phyloP scores from a whole-genome alignment of 768 basidiomycete genomes.

The Thelephora ganbajun region DNA sequence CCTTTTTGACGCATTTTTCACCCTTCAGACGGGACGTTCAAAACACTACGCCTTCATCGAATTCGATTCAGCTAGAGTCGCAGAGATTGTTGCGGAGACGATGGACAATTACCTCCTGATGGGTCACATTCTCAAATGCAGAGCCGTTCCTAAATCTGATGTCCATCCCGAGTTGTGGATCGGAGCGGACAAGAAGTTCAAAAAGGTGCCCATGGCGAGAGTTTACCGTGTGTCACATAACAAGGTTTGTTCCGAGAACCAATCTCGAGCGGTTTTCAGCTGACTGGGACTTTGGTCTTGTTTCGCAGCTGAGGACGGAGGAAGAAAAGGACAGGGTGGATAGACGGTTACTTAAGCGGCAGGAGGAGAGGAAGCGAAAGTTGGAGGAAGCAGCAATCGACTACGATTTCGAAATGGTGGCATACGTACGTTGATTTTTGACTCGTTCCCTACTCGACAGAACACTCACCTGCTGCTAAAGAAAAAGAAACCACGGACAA shows the following conservation, averaged over 20 bases:
- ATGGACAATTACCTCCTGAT: constrained; percentile 98
- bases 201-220: constrained; percentile 57
- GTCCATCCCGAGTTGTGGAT: constrained; percentile 93
- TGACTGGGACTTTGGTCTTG: constrained; percentile 1
- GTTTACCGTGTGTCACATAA: constrained; percentile 66
- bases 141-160: constrained; percentile 76
- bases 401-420: constrained; percentile 70
- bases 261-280: not conserved
- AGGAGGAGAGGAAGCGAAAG: constrained; percentile 52
- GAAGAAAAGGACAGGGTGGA: constrained; percentile 52
- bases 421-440: constrained; percentile 50
- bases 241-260: constrained; percentile 52
- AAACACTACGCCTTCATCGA: constrained; percentile 98
- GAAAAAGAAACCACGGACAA: constrained; percentile 24
- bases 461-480: constrained; percentile 3
- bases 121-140: constrained; percentile 89
- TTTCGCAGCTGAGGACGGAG: constrained; percentile 54
- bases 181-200: constrained; percentile 92
- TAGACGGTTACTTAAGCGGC: constrained; percentile 59
- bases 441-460: not conserved
- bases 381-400: constrained; percentile 47
- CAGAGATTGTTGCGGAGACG: constrained; percentile 91
- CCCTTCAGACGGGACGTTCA: constrained; percentile 74
- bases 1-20: not conserved
- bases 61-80: constrained; percentile 79